Percentiles rank a stretch among this genome's conserved stretches.
Evolutionary conservation across 2,329 filamentous ascomycete genomes (phyloP).

Genomic region (Pseudocercospora fuligena): DNA sequence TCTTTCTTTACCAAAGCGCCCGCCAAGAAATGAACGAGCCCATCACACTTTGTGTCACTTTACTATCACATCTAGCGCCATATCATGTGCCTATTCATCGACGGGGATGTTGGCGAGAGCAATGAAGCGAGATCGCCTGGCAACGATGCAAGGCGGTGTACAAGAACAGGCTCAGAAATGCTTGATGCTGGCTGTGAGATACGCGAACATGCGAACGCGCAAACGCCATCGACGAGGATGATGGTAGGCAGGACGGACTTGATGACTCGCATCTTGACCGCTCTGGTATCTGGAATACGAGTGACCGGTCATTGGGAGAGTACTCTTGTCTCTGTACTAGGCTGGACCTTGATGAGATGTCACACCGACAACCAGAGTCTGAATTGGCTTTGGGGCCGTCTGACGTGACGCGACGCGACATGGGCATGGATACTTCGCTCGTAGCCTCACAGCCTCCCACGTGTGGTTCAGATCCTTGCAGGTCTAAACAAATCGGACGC

Average conservation of each 20-base stretch:
- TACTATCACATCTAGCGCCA: not conserved
- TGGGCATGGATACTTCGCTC: not conserved
- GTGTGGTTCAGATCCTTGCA: not conserved
- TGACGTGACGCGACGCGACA: not conserved
- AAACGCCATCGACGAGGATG: not conserved
- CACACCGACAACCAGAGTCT: not conserved
- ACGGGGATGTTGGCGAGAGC: not conserved
- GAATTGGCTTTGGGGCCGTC: not conserved
- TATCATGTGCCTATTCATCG: not conserved
- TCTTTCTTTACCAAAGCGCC: slow-evolving; percentile 79
- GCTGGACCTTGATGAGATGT: not conserved
- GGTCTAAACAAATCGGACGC: not conserved
- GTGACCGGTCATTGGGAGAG: not conserved
- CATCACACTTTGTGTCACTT: not conserved
- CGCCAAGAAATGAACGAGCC: slow-evolving; percentile 23
- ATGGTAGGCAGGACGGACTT: not conserved
- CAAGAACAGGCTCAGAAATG: not conserved
- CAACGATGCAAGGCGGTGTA: not conserved
- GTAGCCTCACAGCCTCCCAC: not conserved
- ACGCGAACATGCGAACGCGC: not conserved
- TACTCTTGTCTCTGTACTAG: not conserved
- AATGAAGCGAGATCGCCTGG: not conserved
- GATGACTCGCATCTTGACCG: not conserved
- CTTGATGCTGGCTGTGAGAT: not conserved
- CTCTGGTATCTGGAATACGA: not conserved